Base-by-base conservation (phyloP, 1,284 basidiomycete genomes). In the Puccinia triticina region DNA sequence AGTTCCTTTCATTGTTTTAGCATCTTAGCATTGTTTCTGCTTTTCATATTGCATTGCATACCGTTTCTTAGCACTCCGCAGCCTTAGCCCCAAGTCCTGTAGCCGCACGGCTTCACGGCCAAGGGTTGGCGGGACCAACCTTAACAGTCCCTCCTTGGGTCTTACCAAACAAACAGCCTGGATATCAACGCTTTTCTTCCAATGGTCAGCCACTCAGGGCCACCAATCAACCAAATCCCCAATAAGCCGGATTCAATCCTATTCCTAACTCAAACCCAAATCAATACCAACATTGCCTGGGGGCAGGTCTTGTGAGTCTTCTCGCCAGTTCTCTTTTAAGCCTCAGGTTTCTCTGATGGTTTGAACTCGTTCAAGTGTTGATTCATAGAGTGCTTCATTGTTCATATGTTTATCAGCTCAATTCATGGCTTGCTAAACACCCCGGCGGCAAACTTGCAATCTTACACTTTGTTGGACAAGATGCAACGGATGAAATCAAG, bases 401-500 rank as follows among this genome's bases (percentile, higher is more conserved):
- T 85, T 89, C 90, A 84, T 89, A 90, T 83, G 91, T 98, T 84
- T 91, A 98, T 84, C 91, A 92, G 84, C 91, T 97, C n/a, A 89
- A 90, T 18, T 88, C 90, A 23, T 98, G 96, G 97, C 91, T 96
- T 29, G 87, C 90, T 3, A 89, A 90, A 2, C 97, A 99, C 87
- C 96, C 96, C 0, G 97, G 96, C 64, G 96, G 96, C 78, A 88
- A 91, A 18, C 92, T 98, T 72, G 91, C 95, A 26, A 92, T 99
- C 83, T 91, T 97, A 40, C 97, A 99, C 88, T 98, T 96, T 86
- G 92, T 98, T 46, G 97, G 97, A 2, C 91, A 96, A 75, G 96
- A 99, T 87, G 96, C 95, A 0, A 91, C 92, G 2, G 94, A 97
- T 88, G 96, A 99, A 87, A 93, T 98, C 69, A 91, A 94, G 84